Conservation (phyloP, 495 filamentous ascomycete species). For the Neurospora africana region DNA sequence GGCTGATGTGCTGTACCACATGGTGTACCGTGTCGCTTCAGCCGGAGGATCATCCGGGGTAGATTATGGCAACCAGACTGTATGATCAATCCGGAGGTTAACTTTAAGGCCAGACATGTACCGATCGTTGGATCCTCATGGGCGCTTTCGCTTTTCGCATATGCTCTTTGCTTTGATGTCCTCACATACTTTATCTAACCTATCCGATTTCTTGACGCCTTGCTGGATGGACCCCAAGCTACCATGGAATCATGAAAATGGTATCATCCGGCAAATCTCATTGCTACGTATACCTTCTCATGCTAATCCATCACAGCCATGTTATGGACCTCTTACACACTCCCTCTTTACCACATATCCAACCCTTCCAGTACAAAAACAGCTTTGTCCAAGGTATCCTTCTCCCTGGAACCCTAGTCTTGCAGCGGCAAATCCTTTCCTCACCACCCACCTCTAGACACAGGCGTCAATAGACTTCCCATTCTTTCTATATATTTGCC, state of each 20-base stretch:
- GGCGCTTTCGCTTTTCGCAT: not conserved
- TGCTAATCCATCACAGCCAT: not conserved
- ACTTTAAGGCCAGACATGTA: not conserved
- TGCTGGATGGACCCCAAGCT: not conserved
- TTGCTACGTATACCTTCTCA: not conserved
- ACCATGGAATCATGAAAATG: not conserved
- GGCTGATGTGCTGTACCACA: not conserved
- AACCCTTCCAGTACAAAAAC: not conserved
- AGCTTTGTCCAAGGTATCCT: not conserved
- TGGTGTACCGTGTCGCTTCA: not conserved
- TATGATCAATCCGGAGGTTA: not conserved
- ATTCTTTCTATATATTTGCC: conserved; percentile 36
- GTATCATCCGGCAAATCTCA: not conserved
- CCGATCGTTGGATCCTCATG: not conserved
- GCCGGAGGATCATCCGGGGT: not conserved
- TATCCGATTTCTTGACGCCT: not conserved
- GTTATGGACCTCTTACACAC: not conserved
- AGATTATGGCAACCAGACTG: not conserved
- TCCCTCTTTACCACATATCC: not conserved
- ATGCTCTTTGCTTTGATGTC: not conserved
- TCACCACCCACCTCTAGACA: not conserved
- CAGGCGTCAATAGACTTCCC: not conserved
- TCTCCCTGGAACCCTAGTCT: not conserved
- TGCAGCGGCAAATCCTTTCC: not conserved
- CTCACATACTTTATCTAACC: not conserved